These are phyloP conservation scores for Oidiodendron maius DNA, from an alignment of 495 filamentous ascomycete species.

Conservation along the genomic window DNA sequence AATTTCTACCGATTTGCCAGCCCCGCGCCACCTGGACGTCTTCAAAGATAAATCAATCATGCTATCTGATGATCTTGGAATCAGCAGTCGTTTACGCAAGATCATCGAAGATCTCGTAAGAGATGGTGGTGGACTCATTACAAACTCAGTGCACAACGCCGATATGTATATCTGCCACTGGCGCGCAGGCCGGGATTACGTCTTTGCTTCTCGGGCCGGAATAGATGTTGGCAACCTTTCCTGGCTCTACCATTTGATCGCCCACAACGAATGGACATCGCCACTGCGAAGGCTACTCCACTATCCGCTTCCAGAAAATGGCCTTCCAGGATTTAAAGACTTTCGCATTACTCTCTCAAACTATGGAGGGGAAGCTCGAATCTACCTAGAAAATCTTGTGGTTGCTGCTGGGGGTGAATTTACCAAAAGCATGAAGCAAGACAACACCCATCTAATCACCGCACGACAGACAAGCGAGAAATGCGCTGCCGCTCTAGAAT, in stretches of 20 bases:
- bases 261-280: conserved; percentile 78
- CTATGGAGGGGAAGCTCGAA: conserved; percentile 88
- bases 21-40: conserved; percentile 42
- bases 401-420: conserved; percentile 75
- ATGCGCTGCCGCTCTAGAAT: conserved; percentile 82
- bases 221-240: conserved; percentile 87
- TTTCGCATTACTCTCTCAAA: conserved; percentile 84
- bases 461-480: conserved; percentile 86
- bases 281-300: conserved; percentile 77
- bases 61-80: conserved; percentile 63
- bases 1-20: conserved; percentile 31
- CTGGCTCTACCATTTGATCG: conserved; percentile 91
- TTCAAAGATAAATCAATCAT: conserved; percentile 61
- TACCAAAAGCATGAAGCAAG: conserved; percentile 86
- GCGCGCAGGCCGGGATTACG: conserved; percentile 74
- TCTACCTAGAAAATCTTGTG: conserved; percentile 90
- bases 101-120: conserved; percentile 66
- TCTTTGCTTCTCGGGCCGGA: conserved; percentile 61
- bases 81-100: conserved; percentile 56
- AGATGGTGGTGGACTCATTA: conserved; percentile 62
- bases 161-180: conserved; percentile 83
- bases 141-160: conserved; percentile 58
- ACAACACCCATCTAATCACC: conserved; percentile 94
- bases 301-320: conserved; percentile 71
- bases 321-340: conserved; percentile 72